phyloP scores from a whole-genome alignment of 345 rosid genomes.

The Dovyalis caffra region DNA sequence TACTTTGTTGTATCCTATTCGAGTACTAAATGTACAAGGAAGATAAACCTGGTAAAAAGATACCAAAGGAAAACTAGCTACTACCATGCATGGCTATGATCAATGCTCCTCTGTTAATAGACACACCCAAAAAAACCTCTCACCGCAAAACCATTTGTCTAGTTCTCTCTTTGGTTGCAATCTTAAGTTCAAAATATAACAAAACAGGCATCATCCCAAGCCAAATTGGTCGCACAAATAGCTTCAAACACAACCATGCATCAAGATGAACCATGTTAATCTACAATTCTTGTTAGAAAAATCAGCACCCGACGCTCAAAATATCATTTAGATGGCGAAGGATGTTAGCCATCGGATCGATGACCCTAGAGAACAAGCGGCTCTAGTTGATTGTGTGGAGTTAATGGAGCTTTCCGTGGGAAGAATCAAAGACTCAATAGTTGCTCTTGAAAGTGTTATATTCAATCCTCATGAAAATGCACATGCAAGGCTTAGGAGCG shows the following conservation, averaged over 20 bases:
- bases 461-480: too few species aligned
- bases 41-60: too few species aligned
- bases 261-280: constrained; percentile 21
- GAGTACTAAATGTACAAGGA: too few species aligned
- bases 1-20: too few species aligned
- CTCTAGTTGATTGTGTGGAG: constrained; percentile 47
- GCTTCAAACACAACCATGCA: constrained; percentile 13
- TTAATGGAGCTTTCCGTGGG: constrained; percentile 55
- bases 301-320: constrained; percentile 25
- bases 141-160: constrained; percentile 28
- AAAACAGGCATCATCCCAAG: constrained; percentile 41
- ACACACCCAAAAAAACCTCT: constrained; percentile 37
- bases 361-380: constrained; percentile 36
- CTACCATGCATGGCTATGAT: constrained; percentile 28
- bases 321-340: constrained; percentile 16
- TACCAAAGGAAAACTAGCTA: too few species aligned
- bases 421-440: constrained; percentile 23
- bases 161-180: constrained; percentile 38
- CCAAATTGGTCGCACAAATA: constrained; percentile 33
- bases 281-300: constrained; percentile 37
- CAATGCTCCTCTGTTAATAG: constrained; percentile 48
- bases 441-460: not conserved
- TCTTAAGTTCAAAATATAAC: constrained; percentile 37
- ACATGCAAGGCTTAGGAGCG: too few species aligned
- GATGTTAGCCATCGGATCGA: constrained; percentile 26